phyloP scores from a whole-genome alignment of 2,329 filamentous ascomycete species.

The Xylariaceae sp. region DNA sequence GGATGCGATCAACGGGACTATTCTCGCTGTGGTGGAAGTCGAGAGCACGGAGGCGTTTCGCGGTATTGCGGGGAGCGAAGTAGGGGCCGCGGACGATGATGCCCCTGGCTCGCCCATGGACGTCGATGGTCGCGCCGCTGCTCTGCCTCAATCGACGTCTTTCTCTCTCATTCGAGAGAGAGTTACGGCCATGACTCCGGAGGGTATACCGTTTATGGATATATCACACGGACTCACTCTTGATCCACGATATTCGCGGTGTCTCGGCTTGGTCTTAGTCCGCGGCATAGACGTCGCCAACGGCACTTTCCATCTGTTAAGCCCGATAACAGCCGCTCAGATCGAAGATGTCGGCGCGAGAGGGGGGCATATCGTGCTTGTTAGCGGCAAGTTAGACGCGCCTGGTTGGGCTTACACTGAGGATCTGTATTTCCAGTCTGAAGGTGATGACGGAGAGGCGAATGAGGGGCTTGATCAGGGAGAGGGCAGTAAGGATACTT shows the following conservation, averaged over 20 bases:
- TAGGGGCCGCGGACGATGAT: constrained; percentile 6
- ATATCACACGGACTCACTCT: constrained; percentile 49
- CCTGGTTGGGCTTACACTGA: constrained; percentile 67
- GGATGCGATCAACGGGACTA: constrained; percentile 63
- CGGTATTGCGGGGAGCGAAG: neutral
- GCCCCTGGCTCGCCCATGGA: constrained; percentile 17
- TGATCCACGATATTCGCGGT: constrained; percentile 53
- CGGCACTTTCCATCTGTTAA: constrained; percentile 57
- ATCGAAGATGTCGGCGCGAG: constrained; percentile 38
- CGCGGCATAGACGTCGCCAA: constrained; percentile 57
- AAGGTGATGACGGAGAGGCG: constrained; percentile 18
- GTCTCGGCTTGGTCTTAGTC: constrained; percentile 62
- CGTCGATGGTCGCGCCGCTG: constrained; percentile 18
- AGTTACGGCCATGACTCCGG: constrained; percentile 39
- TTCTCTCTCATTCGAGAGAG: constrained; percentile 15
- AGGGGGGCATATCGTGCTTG: constrained; percentile 52
- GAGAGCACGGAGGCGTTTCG: constrained; percentile 49
- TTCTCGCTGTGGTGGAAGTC: constrained; percentile 61
- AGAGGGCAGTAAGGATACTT: constrained; percentile 32
- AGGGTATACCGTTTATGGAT: constrained; percentile 58
- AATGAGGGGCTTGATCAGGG: constrained; percentile 22
- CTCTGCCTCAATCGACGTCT: constrained; percentile 7
- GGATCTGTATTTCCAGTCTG: constrained; percentile 43
- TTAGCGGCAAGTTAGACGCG: constrained; percentile 62
- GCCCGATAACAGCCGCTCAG: constrained; percentile 45